Base-by-base conservation (phyloP, 2,329 filamentous ascomycete genomes). In the Lecanoromycetidae sp. region DNA sequence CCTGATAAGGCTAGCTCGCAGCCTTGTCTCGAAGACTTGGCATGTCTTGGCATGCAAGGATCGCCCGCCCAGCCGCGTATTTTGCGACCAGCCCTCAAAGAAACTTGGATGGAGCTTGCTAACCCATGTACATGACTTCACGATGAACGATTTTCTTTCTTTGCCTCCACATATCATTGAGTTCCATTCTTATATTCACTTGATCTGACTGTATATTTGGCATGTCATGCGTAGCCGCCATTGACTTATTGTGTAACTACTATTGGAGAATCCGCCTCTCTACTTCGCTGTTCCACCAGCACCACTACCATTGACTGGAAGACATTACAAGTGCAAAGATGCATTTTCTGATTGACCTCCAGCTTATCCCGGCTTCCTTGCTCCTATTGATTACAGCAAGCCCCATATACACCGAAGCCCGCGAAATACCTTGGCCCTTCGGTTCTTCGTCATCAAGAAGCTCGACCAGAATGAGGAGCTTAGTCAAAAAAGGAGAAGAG, bases 301-400 rank as follows among this genome's bases (percentile, higher is more conserved):
- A 9, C 33, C 19, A 19, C 15, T 19, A 17, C 6, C 29, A 12
- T n/a, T 32, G 9, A 30, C 9, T 10, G 10, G 20, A 10, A 29
- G 1, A 10, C 25, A 19, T 12, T 10, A 12, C 10, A 29, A 23
- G 5, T 10, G 6, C 38, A 2, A 12, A 42, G 20, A 47, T 47
- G 45, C n/a, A 41, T 8, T 38, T n/a, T n/a, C 23, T 19, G 32
- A 32, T 26, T 37, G 10, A 12, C 13, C 3, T 42, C 5, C 45
- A 47, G 30, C 42, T 46, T 10, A 8, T 45, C 7, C 43, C 42
- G 38, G 30, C 30, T 39, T 43, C 43, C n/a, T 29, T 50, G 19
- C 38, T 50, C 5, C 3, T 42, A 6, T 40, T 46, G 15, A 25
- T 45, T 7, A 26, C 20, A 6, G 15, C 38, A 15, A n/a, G 20